Evolutionary conservation across 371 early-diverging fungal genomes (phyloP).

Genomic region (Lichtheimia corymbifera): DNA sequence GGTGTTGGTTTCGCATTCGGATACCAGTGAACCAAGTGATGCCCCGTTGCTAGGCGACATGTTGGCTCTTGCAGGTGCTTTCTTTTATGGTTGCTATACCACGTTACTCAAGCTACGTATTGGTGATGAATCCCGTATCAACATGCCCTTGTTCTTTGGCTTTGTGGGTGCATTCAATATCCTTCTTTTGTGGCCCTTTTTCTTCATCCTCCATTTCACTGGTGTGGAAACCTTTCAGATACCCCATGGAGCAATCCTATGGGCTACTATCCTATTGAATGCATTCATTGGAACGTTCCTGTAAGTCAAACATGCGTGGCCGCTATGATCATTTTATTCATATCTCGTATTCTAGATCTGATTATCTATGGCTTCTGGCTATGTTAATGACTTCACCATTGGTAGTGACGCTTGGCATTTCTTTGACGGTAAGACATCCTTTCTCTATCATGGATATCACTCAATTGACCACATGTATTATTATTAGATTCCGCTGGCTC

Average conservation of each 20-base stretch:
- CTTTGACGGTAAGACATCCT: slow-evolving; percentile 57
- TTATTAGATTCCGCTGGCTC: slow-evolving; percentile 67
- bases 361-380: slow-evolving; percentile 78
- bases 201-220: slow-evolving; percentile 61
- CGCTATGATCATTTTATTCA: not conserved
- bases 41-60: slow-evolving; percentile 60
- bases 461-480: not conserved
- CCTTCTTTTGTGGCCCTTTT: slow-evolving; percentile 70
- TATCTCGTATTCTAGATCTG: slow-evolving; percentile 43
- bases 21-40: slow-evolving; percentile 10
- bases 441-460: too few relatives aligned
- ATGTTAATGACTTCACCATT: slow-evolving; percentile 84
- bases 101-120: slow-evolving; percentile 72
- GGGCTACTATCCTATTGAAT: slow-evolving; percentile 68
- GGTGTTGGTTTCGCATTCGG: slow-evolving; percentile 54
- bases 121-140: slow-evolving; percentile 71
- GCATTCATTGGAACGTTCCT: slow-evolving; percentile 81
- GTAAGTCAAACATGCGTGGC: slow-evolving; percentile 14
- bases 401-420: slow-evolving; percentile 76
- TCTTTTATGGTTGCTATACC: slow-evolving; percentile 82
- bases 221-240: slow-evolving; percentile 72
- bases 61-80: slow-evolving; percentile 71
- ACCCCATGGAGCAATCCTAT: slow-evolving; percentile 53
- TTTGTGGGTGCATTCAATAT: slow-evolving; percentile 78
- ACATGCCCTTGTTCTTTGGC: slow-evolving; percentile 82